A percentile compares a stretch with the other conserved stretches of the same genome.
These are phyloP conservation scores for Myriosclerotinia scirpicola DNA, from an alignment of 2,329 filamentous ascomycete genomes.

Conservation along the genomic window DNA sequence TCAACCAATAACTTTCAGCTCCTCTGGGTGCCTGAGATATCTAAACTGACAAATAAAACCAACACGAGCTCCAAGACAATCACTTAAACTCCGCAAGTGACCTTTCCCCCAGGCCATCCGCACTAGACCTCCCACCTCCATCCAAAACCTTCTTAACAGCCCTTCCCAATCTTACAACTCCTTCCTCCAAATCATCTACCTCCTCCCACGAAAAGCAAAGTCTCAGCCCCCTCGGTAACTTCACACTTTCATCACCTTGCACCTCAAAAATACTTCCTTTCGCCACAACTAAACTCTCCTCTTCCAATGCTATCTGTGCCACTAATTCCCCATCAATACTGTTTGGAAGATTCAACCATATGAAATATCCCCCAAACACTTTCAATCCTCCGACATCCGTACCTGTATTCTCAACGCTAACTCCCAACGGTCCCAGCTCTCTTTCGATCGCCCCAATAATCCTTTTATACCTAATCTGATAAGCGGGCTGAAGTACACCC, in stretches of 20 bases:
- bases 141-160: conserved; percentile 43
- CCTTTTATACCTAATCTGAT: conserved; percentile 49
- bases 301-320: conserved; percentile 57
- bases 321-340: conserved; percentile 51
- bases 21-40: neutral
- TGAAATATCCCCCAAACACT: conserved; percentile 78
- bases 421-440: conserved; percentile 62
- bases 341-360: conserved; percentile 70
- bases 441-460: conserved; percentile 60
- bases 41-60: neutral
- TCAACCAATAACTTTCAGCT: no score
- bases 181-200: conserved; percentile 64
- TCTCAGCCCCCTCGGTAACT: conserved; percentile 61
- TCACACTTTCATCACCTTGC: conserved; percentile 53
- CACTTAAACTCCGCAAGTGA: neutral
- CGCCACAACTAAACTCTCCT: conserved; percentile 68
- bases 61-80: neutral
- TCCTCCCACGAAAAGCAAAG: conserved; percentile 74
- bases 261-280: conserved; percentile 71
- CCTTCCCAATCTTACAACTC: conserved; percentile 60
- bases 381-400: conserved; percentile 46
- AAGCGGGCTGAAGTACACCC: conserved; percentile 46
- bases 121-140: conserved; percentile 3
- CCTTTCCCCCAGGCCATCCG: neutral
- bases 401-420: conserved; percentile 44